Evolutionary conservation across 192 early-diverging fungal genomes (phyloP), one percentile per base, ranked within the genome.

Genomic region (Coemansia umbellata): DNA sequence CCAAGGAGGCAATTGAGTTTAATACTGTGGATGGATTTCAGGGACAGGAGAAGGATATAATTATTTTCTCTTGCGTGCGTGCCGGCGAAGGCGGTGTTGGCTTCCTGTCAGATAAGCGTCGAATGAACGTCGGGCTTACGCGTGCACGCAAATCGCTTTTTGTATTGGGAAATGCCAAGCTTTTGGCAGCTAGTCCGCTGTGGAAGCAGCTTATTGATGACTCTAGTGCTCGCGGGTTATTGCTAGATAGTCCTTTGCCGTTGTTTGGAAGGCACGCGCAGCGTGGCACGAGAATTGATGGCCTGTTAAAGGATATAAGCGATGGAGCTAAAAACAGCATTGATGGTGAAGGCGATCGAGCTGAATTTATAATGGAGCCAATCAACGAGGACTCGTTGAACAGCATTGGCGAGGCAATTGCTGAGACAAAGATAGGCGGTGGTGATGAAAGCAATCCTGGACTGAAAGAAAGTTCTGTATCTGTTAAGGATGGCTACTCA

Each of bases 11-110:
- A 3, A 83, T 98, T 3, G 93, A 96, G 58, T 86, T 97, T 57
- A 94, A 95, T 63, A 97, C 94, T 1, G 91, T 96, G 14, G 93
- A 97, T 66, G 94, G 93, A 9, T 98, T 98, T 60, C 94, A 98
- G 74, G 95, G 94, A 5, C 90, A 95, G 68, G 94, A 97, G 63
- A 97, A 97, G 63, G 95, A 96, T 17, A 89, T 97, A 31, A 91
- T 98, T 27, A 91, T 98, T 41, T 89, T 98, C 50, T 94, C 91
- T 0, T 94, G 91, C 53, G 96, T 98, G 15, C 82, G 94, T 28
- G 87, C 93, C 4, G 83, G 55, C 31, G 74, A 53, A 13, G 42
- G 73, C 0, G 80, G 81, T 15, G 87, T 95, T 31, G 92, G 92
- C 11, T 95, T 97, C 59, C 66, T 93, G 55, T 65, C 82, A 7